Base-by-base conservation (phyloP, 208 protist species). In the Trypanosoma theileri region DNA sequence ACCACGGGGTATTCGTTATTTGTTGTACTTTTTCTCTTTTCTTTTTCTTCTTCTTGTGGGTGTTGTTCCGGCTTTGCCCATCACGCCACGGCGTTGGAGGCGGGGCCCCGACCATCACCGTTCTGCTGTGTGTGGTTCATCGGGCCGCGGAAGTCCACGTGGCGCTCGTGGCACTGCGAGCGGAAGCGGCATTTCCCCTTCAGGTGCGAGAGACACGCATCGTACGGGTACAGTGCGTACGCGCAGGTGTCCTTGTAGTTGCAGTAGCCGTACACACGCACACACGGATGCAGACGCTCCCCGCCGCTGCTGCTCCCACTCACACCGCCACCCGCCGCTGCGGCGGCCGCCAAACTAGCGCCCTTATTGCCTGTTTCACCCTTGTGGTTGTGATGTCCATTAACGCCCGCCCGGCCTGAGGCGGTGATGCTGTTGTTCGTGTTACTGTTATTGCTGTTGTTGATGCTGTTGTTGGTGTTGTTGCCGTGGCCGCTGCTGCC, bases 161-260 rank as follows among this genome's bases (percentile, higher is more conserved):
- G 90, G 35, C 73, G 81, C 73, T 96, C 90, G 65, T 96, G 90
- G 75, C 90, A 96, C 76, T 91, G 86, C 22, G 81, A 73, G 31
- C 84, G 75, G 64, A 96, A 96, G 60, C 90, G 90, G 71, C 90
- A 96, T 64, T 90, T 89, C 40, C 88, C 89, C 73, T 96, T 96
- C 24, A 96, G 68, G 76, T 96, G 85, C 50, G 87, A 93, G 14
- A 96, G 71, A 67, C 90, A 96, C 13, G 90, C 90, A 46, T 93
- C 88, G 66, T 91, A 96, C 48, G 90, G 90, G 60, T 96, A 96
- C 69, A 85, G 75, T 22, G 90, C 90, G 70, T 94, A 96, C 28
- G 90, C 79, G 55, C 90, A 96, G 53, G 69, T 82, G 11, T 85
- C 81, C 65, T 88, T 87, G 82, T 96, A 96, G 76, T 96, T 93